These are phyloP conservation scores for Begonia fuchsioides DNA, from an alignment of 306 rosid species.

Conservation along the genomic window DNA sequence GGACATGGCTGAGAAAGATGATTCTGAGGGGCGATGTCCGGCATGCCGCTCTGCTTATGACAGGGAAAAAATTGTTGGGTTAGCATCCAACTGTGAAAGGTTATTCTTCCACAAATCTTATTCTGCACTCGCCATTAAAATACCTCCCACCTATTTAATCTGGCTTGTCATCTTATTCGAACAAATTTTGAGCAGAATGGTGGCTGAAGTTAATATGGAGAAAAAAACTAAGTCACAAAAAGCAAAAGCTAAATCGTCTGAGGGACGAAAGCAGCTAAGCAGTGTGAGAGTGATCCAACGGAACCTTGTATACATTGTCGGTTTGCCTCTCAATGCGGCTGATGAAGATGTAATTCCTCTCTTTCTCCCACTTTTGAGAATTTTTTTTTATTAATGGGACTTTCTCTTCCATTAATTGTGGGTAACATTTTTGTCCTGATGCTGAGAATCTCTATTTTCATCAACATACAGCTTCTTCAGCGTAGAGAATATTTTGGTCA, in stretches of 20 bases:
- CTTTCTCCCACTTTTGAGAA: neutral
- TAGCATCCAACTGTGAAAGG: conserved; percentile 81
- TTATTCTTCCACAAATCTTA: conserved; percentile 11
- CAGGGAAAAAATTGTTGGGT: conserved; percentile 92
- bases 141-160: too few species aligned
- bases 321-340: conserved; percentile 53
- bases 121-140: neutral
- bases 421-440: too few species aligned
- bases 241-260: conserved; percentile 62
- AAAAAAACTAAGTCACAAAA: conserved; percentile 72
- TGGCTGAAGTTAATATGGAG: conserved; percentile 55
- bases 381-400: neutral
- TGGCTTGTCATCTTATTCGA: neutral
- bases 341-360: conserved; percentile 75
- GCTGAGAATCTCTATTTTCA: too few species aligned
- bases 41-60: conserved; percentile 92
- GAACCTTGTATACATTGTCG: conserved; percentile 96
- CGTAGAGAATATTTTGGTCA: conserved; percentile 85
- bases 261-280: conserved; percentile 89
- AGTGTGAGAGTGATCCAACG: conserved; percentile 97
- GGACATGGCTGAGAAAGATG: conserved; percentile 98
- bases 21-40: conserved; percentile 88
- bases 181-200: conserved; percentile 28
- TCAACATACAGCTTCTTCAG: conserved; percentile 60
- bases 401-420: neutral